These are phyloP conservation scores for Luzula sylvatica DNA, from an alignment of 176 grass and related monocot genomes.

Conservation along the genomic window DNA sequence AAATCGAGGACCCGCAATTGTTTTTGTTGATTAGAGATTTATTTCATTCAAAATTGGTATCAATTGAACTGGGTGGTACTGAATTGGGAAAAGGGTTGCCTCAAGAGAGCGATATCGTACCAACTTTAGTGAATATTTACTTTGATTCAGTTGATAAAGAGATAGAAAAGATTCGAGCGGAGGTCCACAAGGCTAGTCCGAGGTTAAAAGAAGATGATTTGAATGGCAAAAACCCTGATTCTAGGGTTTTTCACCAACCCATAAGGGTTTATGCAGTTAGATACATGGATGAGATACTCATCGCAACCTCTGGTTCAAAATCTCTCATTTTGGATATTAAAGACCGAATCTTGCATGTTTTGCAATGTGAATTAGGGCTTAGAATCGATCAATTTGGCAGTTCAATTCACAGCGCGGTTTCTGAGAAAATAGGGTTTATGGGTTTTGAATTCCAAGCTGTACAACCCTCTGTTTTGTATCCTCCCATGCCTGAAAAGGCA, in stretches of 20 bases:
- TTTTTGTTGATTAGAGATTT: slow-evolving; percentile 38
- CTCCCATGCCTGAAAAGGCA: slow-evolving; percentile 78
- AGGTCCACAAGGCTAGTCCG: slow-evolving; percentile 76
- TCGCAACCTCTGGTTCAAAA: slow-evolving; percentile 70
- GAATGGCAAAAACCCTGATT: background rate
- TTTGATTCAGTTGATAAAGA: slow-evolving; percentile 65
- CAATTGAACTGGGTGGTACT: slow-evolving; percentile 57
- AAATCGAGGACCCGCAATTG: slow-evolving; percentile 44
- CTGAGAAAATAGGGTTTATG: slow-evolving; percentile 78
- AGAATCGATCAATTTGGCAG: slow-evolving; percentile 45
- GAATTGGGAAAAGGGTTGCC: slow-evolving; percentile 57
- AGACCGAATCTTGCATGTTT: slow-evolving; percentile 46
- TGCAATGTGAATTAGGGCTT: slow-evolving; percentile 52
- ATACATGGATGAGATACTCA: slow-evolving; percentile 75
- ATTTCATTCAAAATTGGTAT: slow-evolving; percentile 32
- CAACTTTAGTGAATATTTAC: slow-evolving; percentile 61
- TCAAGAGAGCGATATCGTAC: slow-evolving; percentile 45
- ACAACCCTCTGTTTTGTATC: slow-evolving; percentile 59
- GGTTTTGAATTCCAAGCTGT: slow-evolving; percentile 90
- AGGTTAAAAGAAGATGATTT: slow-evolving; percentile 31
- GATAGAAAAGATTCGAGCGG: slow-evolving; percentile 48
- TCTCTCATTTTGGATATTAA: slow-evolving; percentile 55
- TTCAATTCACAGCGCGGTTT: slow-evolving; percentile 67
- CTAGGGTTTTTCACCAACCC: slow-evolving; percentile 42
- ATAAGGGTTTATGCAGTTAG: slow-evolving; percentile 58